Conservation (phyloP, 345 rosid genomes). For the Kernera saxatilis region DNA sequence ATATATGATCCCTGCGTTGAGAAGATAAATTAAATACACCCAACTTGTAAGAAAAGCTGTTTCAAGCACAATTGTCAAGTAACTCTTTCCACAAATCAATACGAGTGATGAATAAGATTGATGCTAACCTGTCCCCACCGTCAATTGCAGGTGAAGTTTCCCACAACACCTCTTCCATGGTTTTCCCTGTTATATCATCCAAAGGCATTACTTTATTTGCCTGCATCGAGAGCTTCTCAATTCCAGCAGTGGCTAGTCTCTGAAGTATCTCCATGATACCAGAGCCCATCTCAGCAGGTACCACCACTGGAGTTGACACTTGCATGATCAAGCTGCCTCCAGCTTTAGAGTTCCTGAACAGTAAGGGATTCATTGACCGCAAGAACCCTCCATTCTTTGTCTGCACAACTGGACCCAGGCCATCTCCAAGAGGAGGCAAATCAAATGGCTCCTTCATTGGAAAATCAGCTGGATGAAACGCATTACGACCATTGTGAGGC, state of each 20-base stretch:
- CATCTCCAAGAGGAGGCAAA: constrained; percentile 78
- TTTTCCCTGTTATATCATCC: constrained; percentile 89
- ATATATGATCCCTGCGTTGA: constrained; percentile 43
- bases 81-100: not conserved
- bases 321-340: constrained; percentile 89
- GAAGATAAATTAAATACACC: constrained; percentile 25
- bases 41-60: constrained; percentile 5
- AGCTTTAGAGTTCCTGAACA: constrained; percentile 57
- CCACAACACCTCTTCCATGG: constrained; percentile 78
- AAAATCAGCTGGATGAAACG: constrained; percentile 55
- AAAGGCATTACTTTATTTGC: constrained; percentile 91
- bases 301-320: constrained; percentile 89
- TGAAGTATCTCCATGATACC: constrained; percentile 65
- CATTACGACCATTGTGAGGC: constrained; percentile 35
- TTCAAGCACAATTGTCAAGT: not conserved
- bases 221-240: constrained; percentile 91
- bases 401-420: constrained; percentile 77
- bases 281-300: constrained; percentile 96
- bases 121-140: constrained; percentile 56
- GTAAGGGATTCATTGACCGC: constrained; percentile 73
- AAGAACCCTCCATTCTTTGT: constrained; percentile 78
- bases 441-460: constrained; percentile 51
- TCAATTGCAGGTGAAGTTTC: constrained; percentile 54
- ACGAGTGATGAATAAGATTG: not conserved
- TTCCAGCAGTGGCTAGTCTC: constrained; percentile 75